Evolutionary conservation across 148 eudicot genomes (phyloP).

Genomic region (Limonium bicolor): DNA sequence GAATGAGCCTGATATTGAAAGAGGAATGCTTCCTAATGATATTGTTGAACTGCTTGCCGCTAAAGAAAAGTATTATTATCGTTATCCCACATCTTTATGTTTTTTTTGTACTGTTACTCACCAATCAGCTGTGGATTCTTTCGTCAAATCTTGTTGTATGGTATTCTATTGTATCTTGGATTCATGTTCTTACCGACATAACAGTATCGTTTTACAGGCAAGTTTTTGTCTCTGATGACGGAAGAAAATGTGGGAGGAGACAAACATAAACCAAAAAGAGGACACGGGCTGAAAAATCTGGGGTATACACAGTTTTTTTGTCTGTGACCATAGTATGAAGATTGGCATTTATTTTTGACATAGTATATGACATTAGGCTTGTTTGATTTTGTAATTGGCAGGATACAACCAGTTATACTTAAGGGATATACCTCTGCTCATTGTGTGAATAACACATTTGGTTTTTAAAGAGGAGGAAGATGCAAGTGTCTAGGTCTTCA

Average conservation of each 20-base stretch:
- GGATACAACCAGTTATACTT: slow-evolving; percentile 51
- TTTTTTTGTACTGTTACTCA: neutral
- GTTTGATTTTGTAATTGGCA: slow-evolving; percentile 14
- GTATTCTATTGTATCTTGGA: neutral
- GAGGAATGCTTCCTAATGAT: slow-evolving; percentile 72
- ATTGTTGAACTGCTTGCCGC: slow-evolving; percentile 69
- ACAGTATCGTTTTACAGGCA: slow-evolving; percentile 29
- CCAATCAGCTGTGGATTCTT: neutral
- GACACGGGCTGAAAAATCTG: slow-evolving; percentile 35
- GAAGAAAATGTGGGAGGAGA: slow-evolving; percentile 53
- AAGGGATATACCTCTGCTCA: slow-evolving; percentile 51
- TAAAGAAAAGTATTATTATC: slow-evolving; percentile 49
- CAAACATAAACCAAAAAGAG: slow-evolving; percentile 31
- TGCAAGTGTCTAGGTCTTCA: slow-evolving; percentile 54
- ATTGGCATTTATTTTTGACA: neutral
- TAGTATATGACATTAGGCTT: neutral
- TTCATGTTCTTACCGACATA: neutral
- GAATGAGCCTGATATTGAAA: slow-evolving; percentile 24
- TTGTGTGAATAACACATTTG: slow-evolving; percentile 61
- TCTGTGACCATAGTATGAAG: neutral
- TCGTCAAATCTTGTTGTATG: too few species aligned
- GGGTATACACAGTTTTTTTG: slow-evolving; percentile 25
- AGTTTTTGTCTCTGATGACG: slow-evolving; percentile 76
- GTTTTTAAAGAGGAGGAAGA: slow-evolving; percentile 61
- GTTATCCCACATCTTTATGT: neutral